phyloP scores from a whole-genome alignment of 75 land plant genomes.

The Pinus tabuliformis region DNA sequence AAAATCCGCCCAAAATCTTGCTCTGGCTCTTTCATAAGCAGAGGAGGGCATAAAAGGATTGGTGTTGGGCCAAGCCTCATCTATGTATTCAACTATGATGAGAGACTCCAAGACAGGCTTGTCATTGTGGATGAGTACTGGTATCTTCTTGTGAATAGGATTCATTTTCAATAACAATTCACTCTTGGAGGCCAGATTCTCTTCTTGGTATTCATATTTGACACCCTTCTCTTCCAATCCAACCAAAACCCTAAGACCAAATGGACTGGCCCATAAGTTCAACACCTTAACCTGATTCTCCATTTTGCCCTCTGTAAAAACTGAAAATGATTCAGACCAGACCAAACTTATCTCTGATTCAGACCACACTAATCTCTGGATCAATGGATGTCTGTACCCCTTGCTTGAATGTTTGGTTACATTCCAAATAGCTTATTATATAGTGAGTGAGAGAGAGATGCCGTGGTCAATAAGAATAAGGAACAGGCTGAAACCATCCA shows the following conservation, averaged over 20 bases:
- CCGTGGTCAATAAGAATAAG: too few relatives aligned
- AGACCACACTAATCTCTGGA: too few relatives aligned
- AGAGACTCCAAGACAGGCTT: constrained; percentile 47
- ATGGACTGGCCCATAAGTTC: constrained; percentile 40
- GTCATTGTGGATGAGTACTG: constrained; percentile 50
- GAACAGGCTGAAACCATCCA: too few relatives aligned
- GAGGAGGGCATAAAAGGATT: constrained; percentile 24
- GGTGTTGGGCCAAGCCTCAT: constrained; percentile 38
- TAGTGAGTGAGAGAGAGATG: too few relatives aligned
- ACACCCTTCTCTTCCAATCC: constrained; percentile 49
- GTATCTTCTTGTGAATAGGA: constrained; percentile 48
- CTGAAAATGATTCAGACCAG: too few relatives aligned
- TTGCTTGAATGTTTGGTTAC: too few relatives aligned
- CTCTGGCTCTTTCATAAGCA: constrained; percentile 27
- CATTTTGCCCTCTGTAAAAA: too few relatives aligned
- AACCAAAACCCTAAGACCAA: constrained; percentile 36
- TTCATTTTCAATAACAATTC: constrained; percentile 44
- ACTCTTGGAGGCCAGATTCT: constrained; percentile 41
- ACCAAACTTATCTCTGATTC: too few relatives aligned
- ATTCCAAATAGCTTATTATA: too few relatives aligned
- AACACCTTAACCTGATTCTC: constrained; percentile 22
- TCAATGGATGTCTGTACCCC: too few relatives aligned
- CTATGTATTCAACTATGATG: constrained; percentile 45
- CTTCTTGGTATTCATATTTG: constrained; percentile 21
- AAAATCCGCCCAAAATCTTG: constrained; percentile 58